These are phyloP conservation scores for Candida ovalis DNA, from an alignment of 805 yeast genomes.

Conservation along the genomic window DNA sequence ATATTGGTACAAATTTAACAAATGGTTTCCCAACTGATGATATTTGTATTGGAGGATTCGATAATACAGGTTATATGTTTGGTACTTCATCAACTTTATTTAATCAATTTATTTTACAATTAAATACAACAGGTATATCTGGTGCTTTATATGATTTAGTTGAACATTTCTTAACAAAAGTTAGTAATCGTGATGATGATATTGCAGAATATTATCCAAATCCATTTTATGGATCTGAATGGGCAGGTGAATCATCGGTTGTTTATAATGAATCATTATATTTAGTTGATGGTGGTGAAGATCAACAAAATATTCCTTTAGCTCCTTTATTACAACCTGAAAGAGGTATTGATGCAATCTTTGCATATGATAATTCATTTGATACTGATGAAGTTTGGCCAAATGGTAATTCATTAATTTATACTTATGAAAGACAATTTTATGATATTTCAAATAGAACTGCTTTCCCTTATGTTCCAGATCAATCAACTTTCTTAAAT, in stretches of 20 bases:
- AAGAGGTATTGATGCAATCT: constrained; percentile 57
- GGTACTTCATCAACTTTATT: constrained; percentile 84
- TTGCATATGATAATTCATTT: constrained; percentile 66
- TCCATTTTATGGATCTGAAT: constrained; percentile 53
- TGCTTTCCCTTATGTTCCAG: constrained; percentile 81
- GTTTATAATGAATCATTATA: constrained; percentile 40
- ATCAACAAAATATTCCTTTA: constrained; percentile 66
- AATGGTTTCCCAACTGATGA: constrained; percentile 52
- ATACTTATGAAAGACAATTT: constrained; percentile 60
- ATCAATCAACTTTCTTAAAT: constrained; percentile 52
- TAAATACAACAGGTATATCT: constrained; percentile 50
- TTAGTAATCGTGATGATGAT: constrained; percentile 50
- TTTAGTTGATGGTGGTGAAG: constrained; percentile 81
- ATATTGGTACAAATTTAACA: constrained; percentile 61
- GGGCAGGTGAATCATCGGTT: constrained; percentile 36
- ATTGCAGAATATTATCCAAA: constrained; percentile 71
- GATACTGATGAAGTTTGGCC: constrained; percentile 65
- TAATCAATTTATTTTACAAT: constrained; percentile 57
- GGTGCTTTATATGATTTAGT: constrained; percentile 46
- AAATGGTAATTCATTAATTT: constrained; percentile 55
- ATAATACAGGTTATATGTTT: constrained; percentile 75
- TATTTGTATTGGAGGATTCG: constrained; percentile 64
- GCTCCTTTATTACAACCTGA: constrained; percentile 60
- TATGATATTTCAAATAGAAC: constrained; percentile 48
- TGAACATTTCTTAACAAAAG: constrained; percentile 39